Evolutionary conservation across 495 filamentous ascomycete genomes (phyloP), one percentile per base, ranked within the genome.

Genomic region (Penicillium macrosclerotiorum): DNA sequence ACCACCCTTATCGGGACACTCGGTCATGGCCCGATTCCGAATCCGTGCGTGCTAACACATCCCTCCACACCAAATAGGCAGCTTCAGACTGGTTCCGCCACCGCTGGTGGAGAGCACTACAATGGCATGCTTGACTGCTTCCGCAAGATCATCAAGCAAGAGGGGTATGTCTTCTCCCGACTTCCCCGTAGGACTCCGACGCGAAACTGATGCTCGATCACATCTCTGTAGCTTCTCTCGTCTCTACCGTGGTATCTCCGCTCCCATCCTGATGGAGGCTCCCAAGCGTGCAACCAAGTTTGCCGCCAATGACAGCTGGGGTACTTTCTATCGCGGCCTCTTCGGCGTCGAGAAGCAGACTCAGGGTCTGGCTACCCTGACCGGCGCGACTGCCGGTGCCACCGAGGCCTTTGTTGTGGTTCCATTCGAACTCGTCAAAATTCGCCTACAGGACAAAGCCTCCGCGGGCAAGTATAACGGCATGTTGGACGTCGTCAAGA

Each of bases 221-320:
- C 3, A 23, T 23, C 11, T 34, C 20, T 52, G 37, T 45, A 94
- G 90, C 22, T 82, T 85, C 67, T 92, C 88, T 42, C 81, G 92
- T 39, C 73, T 98, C 14, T 98, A 98, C 74, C 88, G 93, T 58
- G 93, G 93, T 63, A 98, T 98, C 65, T 84, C 81, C 22, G 92
- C 94, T 11, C 93, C 93, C 16, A 97, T 98, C 54, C 73, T 96
- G 51, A 97, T 98, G 93, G 93, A 98, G 72, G 93, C 93, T 13
- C 93, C 93, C 44, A 98, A 98, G 81, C 84, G 93, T 65, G 93
- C 93, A 7, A 96, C 88, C 71, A 98, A 98, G 68, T 97, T 98
- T 72, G 92, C 93, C 38, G 94, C 93, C 64, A 98, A 98, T 69
- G 94, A 98, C 64, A 85, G 90, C 65, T 98, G 93, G 93, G 93